Evolutionary conservation across 495 filamentous ascomycete species (phyloP).

Genomic region (Lasiosphaeria hispida): DNA sequence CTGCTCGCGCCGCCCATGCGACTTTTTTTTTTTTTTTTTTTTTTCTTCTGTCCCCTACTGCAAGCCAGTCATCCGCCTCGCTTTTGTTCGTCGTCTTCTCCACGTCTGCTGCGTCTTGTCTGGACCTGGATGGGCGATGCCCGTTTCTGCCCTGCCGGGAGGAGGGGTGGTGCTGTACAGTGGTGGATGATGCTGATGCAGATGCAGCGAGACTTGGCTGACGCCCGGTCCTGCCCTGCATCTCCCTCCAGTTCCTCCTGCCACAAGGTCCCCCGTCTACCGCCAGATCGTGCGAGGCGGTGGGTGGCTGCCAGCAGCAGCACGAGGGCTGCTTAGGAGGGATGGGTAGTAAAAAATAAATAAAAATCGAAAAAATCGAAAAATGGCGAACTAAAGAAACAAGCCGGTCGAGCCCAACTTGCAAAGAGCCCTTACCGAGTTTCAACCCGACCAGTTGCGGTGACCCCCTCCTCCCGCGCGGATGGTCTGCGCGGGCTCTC

Average conservation of each 20-base stretch:
- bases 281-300: slow-evolving; percentile 18
- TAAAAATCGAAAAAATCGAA: background rate
- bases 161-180: slow-evolving; percentile 14
- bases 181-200: slow-evolving; percentile 18
- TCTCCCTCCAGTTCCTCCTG: slow-evolving; percentile 21
- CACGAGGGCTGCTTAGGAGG: slow-evolving; percentile 4
- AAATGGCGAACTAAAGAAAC: background rate
- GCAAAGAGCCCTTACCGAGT: slow-evolving; percentile 16
- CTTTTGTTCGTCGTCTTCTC: slow-evolving; percentile 8
- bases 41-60: background rate
- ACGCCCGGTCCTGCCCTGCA: slow-evolving; percentile 12
- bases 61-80: slow-evolving; percentile 15
- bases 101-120: slow-evolving; percentile 9
- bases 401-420: slow-evolving; percentile 30
- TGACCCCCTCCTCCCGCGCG: slow-evolving; percentile 6
- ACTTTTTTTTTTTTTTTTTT: too few species aligned
- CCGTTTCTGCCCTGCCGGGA: slow-evolving; percentile 18
- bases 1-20: slow-evolving; percentile 17
- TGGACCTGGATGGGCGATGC: slow-evolving; percentile 12
- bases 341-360: slow-evolving; percentile 1
- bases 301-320: slow-evolving; percentile 10
- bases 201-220: slow-evolving; percentile 14
- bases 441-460: slow-evolving; percentile 25
- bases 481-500: slow-evolving; percentile 7
- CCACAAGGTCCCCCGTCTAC: slow-evolving; percentile 12